Conservation (phyloP, 169 alveolate species). For the Babesia ovata region DNA sequence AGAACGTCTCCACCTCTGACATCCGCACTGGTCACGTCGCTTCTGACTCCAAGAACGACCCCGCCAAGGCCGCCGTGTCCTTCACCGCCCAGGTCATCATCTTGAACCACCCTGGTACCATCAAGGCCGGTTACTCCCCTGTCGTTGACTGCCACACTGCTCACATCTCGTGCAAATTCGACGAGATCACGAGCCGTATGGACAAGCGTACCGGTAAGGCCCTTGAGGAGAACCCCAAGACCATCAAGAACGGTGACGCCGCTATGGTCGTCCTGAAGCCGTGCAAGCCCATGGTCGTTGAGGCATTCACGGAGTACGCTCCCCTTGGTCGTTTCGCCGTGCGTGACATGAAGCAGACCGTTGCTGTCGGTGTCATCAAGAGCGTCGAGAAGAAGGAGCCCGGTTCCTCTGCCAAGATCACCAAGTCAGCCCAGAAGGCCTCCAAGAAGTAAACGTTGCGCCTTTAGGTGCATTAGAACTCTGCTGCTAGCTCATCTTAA, state of each 20-base stretch:
- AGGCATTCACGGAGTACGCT: conserved; percentile 94
- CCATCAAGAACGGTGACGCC: conserved; percentile 95
- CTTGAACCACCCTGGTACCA: conserved; percentile 97
- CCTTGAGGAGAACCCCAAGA: conserved; percentile 94
- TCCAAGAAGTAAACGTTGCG: conserved; percentile 56
- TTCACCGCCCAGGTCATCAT: conserved; percentile 96
- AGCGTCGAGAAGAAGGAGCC: conserved; percentile 94
- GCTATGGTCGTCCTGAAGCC: conserved; percentile 95
- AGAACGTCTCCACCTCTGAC: conserved; percentile 94
- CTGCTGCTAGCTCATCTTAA: conserved; percentile 10
- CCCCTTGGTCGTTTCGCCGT: conserved; percentile 99
- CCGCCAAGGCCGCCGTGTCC: conserved; percentile 92
- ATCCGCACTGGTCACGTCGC: conserved; percentile 95
- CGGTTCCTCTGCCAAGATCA: conserved; percentile 83
- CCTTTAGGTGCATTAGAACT: neutral
- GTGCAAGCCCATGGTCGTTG: conserved; percentile 95
- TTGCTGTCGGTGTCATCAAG: conserved; percentile 98
- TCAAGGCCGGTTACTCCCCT: conserved; percentile 96
- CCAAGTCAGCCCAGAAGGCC: conserved; percentile 77
- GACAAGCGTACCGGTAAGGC: conserved; percentile 97
- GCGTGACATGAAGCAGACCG: conserved; percentile 98
- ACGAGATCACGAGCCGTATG: conserved; percentile 87
- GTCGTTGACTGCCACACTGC: conserved; percentile 98
- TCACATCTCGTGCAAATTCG: conserved; percentile 97
- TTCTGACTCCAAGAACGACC: conserved; percentile 95